These are phyloP conservation scores for Fusarium illudens DNA, from an alignment of 2,329 filamentous ascomycete genomes.

Conservation along the genomic window DNA sequence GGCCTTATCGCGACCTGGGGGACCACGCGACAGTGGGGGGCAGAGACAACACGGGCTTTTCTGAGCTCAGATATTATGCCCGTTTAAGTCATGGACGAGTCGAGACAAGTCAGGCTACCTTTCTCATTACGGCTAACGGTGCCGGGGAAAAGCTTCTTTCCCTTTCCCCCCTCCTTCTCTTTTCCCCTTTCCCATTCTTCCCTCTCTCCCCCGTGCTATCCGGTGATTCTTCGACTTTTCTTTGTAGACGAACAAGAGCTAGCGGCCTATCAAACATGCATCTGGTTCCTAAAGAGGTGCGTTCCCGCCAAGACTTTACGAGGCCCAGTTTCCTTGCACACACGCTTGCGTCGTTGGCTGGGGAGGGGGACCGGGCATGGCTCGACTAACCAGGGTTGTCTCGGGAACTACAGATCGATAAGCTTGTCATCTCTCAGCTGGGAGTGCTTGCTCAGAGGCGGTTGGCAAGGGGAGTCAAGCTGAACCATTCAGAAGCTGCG, in stretches of 20 bases:
- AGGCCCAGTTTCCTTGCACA: slow-evolving; percentile 16
- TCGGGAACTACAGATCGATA: slow-evolving; percentile 75
- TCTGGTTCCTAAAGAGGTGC: slow-evolving; percentile 59
- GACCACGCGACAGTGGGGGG: slow-evolving; percentile 9
- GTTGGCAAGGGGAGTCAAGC: slow-evolving; percentile 83
- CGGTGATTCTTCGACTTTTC: neutral
- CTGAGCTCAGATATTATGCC: slow-evolving; percentile 6
- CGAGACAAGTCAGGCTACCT: slow-evolving; percentile 24
- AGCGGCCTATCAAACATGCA: slow-evolving; percentile 49
- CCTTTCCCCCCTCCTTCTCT: neutral
- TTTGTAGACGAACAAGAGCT: neutral
- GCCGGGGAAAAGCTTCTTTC: slow-evolving; percentile 7
- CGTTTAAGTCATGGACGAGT: slow-evolving; percentile 17
- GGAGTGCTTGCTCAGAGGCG: slow-evolving; percentile 87
- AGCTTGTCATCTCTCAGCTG: slow-evolving; percentile 90
- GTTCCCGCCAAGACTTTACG: slow-evolving; percentile 34
- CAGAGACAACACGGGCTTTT: neutral
- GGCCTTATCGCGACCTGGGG: slow-evolving; percentile 3
- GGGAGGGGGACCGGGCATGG: neutral
- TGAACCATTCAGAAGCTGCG: slow-evolving; percentile 90
- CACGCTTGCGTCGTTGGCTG: slow-evolving; percentile 12
- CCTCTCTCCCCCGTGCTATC: neutral
- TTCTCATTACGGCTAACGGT: slow-evolving; percentile 28
- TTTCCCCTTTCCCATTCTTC: neutral
- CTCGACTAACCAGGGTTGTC: slow-evolving; percentile 34